Evolutionary conservation across 352 stramenopile genomes (phyloP), one percentile per base, ranked within the genome.

Genomic region (Phytophthora melonis): DNA sequence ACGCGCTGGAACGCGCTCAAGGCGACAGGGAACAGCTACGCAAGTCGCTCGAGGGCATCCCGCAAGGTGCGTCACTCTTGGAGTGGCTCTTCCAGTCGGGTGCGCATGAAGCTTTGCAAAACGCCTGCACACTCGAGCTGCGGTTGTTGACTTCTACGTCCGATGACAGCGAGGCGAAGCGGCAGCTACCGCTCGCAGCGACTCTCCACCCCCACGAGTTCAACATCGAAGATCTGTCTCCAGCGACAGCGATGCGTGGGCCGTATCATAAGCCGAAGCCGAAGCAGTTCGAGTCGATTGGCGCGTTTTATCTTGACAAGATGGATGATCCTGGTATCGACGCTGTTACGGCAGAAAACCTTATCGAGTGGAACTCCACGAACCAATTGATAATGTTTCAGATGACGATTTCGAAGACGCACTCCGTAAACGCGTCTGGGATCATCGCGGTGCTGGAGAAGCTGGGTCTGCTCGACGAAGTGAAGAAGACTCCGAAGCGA

Each of bases 361-460:
- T 30, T 3, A 30, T 30, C 25, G 25, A 30, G 25, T 61, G 32
- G 55, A 62, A 47, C 13, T 16, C 14, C 14, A 21, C 13, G 19
- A 47, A 62, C 55, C 32, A 5, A n/a, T 49, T 62, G 34, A 47
- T 62, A 10, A 18, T 62, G 34, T 62, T 62, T 30, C 30, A 62
- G 23, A 62, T 62, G 55, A 27, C 55, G 6, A 49, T 23, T n/a
- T 62, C 55, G 16, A 23, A 30, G 14, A 55, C 27, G 16, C 59
- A 66, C 43, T 45, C 59, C 3, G 27, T 66, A 16, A 57, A 66
- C 25, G 59, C 45, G 8, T 50, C 11, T 5, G 25, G 45, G 27
- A 66, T 66, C 18, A 66, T 66, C 14, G 13, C 4, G 43, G 59
- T 58, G 7, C 36, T 66, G 45, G 8, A 58, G 27, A 52, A 43